Base-by-base conservation (phyloP, 768 basidiomycete species). In the Hirschioporus abietinus region DNA sequence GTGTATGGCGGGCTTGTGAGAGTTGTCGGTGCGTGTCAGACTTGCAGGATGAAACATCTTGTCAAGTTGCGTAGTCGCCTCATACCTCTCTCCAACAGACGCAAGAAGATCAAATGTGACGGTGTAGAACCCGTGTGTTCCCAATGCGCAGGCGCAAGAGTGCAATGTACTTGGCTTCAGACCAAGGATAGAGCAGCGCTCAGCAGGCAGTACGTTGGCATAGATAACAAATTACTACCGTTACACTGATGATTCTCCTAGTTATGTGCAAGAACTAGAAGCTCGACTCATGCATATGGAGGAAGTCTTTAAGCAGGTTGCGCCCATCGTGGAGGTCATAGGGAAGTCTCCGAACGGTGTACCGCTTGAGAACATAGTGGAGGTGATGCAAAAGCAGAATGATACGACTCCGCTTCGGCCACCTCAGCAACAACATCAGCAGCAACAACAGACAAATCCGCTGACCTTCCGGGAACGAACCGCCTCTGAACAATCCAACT, bases 91-190 rank as follows among this genome's bases (percentile, higher is more conserved):
- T 57, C 66, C 58, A 64, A 35, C 75, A 93, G 93, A 68, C 88
- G 92, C 70, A 94, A 94, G 86, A 95, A 95, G 83, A 93, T 95
- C 75, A 95, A 95, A 76, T 95, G 93, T 77, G 93, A 95, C 79
- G 93, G 93, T 70, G 85, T 81, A 72, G 93, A 95, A 74, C 93
- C 93, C 15, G 90, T 88, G 12, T 95, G 93, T 71, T 89, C 91
- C 0, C 93, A 94, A 73, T 95, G 93, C 73, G 75, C 85, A 20
- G 79, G 85, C 58, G 89, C 91, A 7, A 87, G 86, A 60, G 89
- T 90, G 0, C 85, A 88, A 71, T 95, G 93, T 74, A 92, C 90
- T 59, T 95, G 93, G 93, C 81, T 93, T 58, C 93, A 95, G 78
- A 95, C 93, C 7, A 94, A 93, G 79, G 93, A 95, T 77, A 87